Base-by-base conservation (phyloP, 768 basidiomycete species). In the Pleurotus giganteus region DNA sequence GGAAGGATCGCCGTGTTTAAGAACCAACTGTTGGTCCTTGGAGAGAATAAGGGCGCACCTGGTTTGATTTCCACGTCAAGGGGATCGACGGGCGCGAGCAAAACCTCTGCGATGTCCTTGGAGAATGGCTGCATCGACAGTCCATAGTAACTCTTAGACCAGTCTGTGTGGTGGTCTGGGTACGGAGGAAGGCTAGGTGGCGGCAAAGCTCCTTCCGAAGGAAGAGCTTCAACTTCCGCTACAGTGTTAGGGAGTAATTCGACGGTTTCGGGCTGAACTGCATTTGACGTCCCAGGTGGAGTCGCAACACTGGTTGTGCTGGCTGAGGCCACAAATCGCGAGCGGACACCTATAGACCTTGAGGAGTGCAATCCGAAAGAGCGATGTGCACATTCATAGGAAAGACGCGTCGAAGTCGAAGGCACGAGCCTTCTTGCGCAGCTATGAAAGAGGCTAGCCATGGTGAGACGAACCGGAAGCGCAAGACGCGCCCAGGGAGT, bases 1-100 rank as follows among this genome's bases (percentile, higher is more conserved):
- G 36, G 50, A 19, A 50, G 41, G 44, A 17, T 17, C 27, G n/a
- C 31, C n/a, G n/a, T n/a, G n/a, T n/a, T n/a, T n/a, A n/a, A n/a
- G n/a, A n/a, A n/a, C n/a, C n/a, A 36, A 11, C 9, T 44, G 17
- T 12, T 1, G 26, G 12, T 8, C 8, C 0, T 28, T n/a, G 32
- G 53, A 32, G 24, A 49, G 55, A 21, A 53, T 1, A 6, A 21
- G 12, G 12, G 71, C 84, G 47, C 43, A 89, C 94, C 95, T 53
- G 96, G 96, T 66, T 98, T 98, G 29, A 96, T 86, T 71, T 98
- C 95, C 31, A 98, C 79, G 69, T 98, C 93, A 52, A 76, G 54
- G 4, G 88, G 80, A 41, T 90, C 82, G 3, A 98, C 60, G 12
- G 92, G 88, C 4, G 88, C 81, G 63, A 91, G 74, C 19, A 98